Evolutionary conservation across 2,329 filamentous ascomycete genomes (phyloP).

Genomic region (Emericellopsis atlantica): DNA sequence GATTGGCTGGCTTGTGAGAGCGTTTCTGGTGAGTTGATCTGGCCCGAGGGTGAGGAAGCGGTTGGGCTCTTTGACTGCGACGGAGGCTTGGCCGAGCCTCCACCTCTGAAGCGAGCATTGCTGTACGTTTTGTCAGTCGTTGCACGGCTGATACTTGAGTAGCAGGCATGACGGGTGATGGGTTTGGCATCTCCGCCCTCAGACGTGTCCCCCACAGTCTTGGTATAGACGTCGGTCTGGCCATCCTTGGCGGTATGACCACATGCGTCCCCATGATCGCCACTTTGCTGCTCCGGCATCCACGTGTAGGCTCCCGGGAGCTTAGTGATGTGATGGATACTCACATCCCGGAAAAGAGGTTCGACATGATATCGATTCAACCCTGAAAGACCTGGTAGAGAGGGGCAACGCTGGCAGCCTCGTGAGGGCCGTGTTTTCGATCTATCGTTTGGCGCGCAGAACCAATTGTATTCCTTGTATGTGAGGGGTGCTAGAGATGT

Average conservation of each 20-base stretch:
- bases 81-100: slow-evolving; percentile 36
- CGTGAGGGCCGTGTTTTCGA: slow-evolving; percentile 6
- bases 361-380: slow-evolving; percentile 33
- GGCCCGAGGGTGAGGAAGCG: slow-evolving; percentile 31
- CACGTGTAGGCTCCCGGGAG: neutral
- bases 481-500: neutral
- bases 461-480: neutral
- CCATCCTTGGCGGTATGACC: too few species aligned
- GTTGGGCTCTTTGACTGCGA: slow-evolving; percentile 40
- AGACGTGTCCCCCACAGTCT: too few species aligned
- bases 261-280: too few species aligned
- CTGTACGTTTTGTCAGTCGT: slow-evolving; percentile 15
- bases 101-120: slow-evolving; percentile 46
- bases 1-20: slow-evolving; percentile 35
- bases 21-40: slow-evolving; percentile 32
- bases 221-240: too few species aligned
- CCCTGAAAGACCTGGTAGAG: too few species aligned
- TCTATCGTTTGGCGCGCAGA: neutral
- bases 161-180: too few species aligned
- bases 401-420: too few species aligned
- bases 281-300: too few species aligned
- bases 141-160: too few species aligned
- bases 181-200: too few species aligned
- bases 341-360: slow-evolving; percentile 51
- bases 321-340: slow-evolving; percentile 15